A percentile compares a stretch with the other conserved stretches of the same genome.
Conservation (phyloP, 148 eudicot species). For the Mesembryanthemum crystallinum region DNA sequence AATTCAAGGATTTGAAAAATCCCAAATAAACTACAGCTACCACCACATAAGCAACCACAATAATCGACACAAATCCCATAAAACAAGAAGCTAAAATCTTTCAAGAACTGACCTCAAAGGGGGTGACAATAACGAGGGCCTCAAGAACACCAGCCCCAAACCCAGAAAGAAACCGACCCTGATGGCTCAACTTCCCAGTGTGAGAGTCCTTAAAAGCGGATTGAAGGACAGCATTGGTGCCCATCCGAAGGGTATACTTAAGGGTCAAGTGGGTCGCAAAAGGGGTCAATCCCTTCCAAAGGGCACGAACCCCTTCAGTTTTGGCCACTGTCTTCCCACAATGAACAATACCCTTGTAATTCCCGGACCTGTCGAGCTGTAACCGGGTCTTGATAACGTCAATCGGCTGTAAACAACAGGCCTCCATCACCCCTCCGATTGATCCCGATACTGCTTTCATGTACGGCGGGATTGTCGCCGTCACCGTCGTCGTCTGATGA, state of each 20-base stretch:
- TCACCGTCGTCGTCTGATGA: not conserved
- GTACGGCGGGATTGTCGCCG: slow-evolving; percentile 54
- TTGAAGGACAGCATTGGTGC: slow-evolving; percentile 78
- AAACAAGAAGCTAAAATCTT: too few species aligned
- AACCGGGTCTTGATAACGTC: slow-evolving; percentile 88
- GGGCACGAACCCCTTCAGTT: slow-evolving; percentile 76
- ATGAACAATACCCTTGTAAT: slow-evolving; percentile 71
- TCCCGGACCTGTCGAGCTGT: slow-evolving; percentile 62
- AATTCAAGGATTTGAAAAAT: too few species aligned
- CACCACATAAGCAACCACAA: too few species aligned
- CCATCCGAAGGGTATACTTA: slow-evolving; percentile 85
- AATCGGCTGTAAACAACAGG: slow-evolving; percentile 77
- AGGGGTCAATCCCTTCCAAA: slow-evolving; percentile 91
- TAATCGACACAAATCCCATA: not conserved
- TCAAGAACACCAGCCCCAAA: slow-evolving; percentile 94
- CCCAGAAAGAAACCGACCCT: slow-evolving; percentile 58
- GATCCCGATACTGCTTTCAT: slow-evolving; percentile 84
- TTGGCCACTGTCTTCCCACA: slow-evolving; percentile 58
- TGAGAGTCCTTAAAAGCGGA: slow-evolving; percentile 57
- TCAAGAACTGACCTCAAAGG: slow-evolving; percentile 66
- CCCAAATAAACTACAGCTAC: too few species aligned
- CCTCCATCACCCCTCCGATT: slow-evolving; percentile 74
- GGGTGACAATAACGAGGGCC: slow-evolving; percentile 89
- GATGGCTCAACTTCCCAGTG: slow-evolving; percentile 56
- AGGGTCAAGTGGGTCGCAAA: slow-evolving; percentile 83